Evolutionary conservation across 345 rosid species (phyloP).

Genomic region (Syzygium jambos): DNA sequence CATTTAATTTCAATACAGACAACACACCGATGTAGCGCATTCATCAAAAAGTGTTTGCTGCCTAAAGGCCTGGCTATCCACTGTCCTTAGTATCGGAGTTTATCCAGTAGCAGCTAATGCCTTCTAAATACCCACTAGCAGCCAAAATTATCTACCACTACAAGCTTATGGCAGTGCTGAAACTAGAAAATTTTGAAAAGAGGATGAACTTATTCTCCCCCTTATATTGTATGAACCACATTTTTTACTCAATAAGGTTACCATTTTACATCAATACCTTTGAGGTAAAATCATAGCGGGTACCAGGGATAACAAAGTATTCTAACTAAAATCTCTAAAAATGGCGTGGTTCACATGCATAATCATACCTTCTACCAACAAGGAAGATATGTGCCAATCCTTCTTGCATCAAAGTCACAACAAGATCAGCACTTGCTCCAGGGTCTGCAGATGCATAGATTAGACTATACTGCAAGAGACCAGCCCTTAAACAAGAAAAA

Average conservation of each 20-base stretch:
- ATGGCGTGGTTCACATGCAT: neutral
- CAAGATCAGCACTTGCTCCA: slow-evolving; percentile 90
- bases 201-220: neutral
- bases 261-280: neutral
- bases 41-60: neutral
- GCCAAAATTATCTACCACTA: neutral
- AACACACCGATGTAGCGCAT: neutral
- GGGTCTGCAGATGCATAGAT: slow-evolving; percentile 48
- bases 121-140: neutral
- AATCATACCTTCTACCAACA: slow-evolving; percentile 78
- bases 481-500: neutral
- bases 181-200: neutral
- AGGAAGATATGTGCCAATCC: slow-evolving; percentile 78
- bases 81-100: neutral
- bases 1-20: neutral
- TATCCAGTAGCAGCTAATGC: neutral
- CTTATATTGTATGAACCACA: neutral
- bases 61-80: neutral
- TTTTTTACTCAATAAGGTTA: neutral
- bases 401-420: slow-evolving; percentile 94
- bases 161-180: neutral
- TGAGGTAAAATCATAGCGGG: neutral
- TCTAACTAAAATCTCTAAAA: neutral
- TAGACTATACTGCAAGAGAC: neutral
- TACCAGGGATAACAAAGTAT: neutral